Conservation (phyloP, 2,329 filamentous ascomycete genomes). For the Microdochium nivale region DNA sequence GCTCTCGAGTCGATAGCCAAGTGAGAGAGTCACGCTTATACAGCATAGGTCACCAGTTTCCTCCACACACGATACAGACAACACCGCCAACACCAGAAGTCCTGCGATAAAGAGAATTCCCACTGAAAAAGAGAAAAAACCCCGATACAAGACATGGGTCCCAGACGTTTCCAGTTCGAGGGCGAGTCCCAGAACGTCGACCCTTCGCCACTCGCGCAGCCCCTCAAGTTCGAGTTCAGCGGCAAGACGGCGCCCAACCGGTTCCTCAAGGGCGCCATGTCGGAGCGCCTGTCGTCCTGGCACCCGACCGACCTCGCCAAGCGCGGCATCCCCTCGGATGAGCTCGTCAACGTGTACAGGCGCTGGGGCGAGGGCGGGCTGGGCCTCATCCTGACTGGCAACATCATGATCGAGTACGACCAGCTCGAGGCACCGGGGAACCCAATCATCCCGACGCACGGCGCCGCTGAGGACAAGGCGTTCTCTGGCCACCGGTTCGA, state of each 20-base stretch:
- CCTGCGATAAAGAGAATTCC: background rate
- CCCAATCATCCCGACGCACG: constrained; percentile 42
- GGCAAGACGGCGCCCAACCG: constrained; percentile 44
- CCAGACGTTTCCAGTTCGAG: background rate
- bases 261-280: constrained; percentile 53
- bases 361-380: constrained; percentile 46
- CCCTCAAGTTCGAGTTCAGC: constrained; percentile 32
- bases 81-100: no score
- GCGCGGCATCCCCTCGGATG: constrained; percentile 22
- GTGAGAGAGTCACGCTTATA: no score
- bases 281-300: constrained; percentile 50
- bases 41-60: no score
- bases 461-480: constrained; percentile 37
- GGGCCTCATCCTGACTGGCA: constrained; percentile 49
- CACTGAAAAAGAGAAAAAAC: background rate
- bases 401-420: constrained; percentile 51
- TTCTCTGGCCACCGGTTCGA: constrained; percentile 48
- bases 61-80: no score
- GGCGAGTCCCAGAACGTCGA: background rate
- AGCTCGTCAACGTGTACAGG: constrained; percentile 38
- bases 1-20: no score
- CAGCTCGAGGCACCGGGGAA: constrained; percentile 46
- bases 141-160: background rate
- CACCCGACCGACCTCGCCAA: constrained; percentile 35
- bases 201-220: constrained; percentile 17